phyloP scores from a whole-genome alignment of 192 early-diverging fungal species.

The Coemansia erecta region DNA sequence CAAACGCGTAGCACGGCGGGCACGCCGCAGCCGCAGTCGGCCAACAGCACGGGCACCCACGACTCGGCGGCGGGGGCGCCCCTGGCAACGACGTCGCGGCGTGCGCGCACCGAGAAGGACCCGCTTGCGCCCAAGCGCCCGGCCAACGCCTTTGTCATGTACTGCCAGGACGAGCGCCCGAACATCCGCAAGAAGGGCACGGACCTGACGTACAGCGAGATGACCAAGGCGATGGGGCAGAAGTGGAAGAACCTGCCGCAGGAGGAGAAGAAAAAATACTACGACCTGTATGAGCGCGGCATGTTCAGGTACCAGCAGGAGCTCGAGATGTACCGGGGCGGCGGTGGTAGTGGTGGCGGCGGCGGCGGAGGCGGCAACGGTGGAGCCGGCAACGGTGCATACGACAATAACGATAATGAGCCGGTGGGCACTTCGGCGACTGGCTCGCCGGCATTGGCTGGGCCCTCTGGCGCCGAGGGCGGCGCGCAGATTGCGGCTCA shows the following conservation, averaged over 20 bases:
- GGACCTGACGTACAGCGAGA: slow-evolving; percentile 40
- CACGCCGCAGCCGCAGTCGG: slow-evolving; percentile 30
- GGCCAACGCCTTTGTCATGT: slow-evolving; percentile 54
- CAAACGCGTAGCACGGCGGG: slow-evolving; percentile 12
- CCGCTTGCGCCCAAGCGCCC: slow-evolving; percentile 52
- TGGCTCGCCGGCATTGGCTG: too few relatives aligned
- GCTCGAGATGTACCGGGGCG: slow-evolving; percentile 41
- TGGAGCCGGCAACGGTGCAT: not conserved
- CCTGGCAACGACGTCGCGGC: slow-evolving; percentile 1
- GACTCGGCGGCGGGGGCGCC: not conserved
- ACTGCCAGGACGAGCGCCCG: slow-evolving; percentile 51
- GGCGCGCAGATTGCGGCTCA: not conserved
- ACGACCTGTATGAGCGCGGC: slow-evolving; percentile 46
- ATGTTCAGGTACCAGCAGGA: slow-evolving; percentile 50
- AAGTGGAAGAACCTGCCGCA: slow-evolving; percentile 49
- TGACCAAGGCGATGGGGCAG: slow-evolving; percentile 49
- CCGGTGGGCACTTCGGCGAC: not conserved
- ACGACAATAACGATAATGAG: not conserved
- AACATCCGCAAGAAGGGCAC: slow-evolving; percentile 39
- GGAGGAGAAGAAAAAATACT: slow-evolving; percentile 47
- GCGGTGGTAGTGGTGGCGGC: not conserved
- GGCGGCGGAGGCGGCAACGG: not conserved
- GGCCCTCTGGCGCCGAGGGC: not conserved
- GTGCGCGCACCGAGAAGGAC: slow-evolving; percentile 42
- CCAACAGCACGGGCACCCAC: slow-evolving; percentile 11